Conservation (phyloP, 1,139 yeast genomes). For the Blastobotrys petasosporus region DNA sequence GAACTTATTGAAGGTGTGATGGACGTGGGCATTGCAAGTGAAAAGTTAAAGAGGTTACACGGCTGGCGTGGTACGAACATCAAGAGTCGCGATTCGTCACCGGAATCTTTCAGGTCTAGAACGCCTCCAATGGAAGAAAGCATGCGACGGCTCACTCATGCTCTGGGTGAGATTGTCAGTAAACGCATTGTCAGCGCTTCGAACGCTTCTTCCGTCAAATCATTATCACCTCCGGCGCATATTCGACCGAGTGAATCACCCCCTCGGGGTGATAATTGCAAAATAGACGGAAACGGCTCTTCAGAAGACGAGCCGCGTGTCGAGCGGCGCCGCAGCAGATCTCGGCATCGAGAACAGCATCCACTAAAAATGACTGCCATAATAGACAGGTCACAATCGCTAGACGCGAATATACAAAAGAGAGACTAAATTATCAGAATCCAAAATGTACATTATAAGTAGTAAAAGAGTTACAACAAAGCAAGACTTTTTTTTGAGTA, state of each 20-base stretch:
- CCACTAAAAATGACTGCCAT: conserved; percentile 1
- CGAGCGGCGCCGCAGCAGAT: conserved; percentile 8
- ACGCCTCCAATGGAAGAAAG: conserved; percentile 1
- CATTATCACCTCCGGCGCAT: too few species aligned
- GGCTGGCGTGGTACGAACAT: conserved; percentile 28
- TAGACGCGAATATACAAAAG: conserved; percentile 2
- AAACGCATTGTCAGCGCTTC: conserved; percentile 6
- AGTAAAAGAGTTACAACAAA: too few species aligned
- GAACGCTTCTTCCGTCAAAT: background rate
- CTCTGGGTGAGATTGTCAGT: conserved; percentile 9
- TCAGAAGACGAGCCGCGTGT: background rate
- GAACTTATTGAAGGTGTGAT: conserved; percentile 30
- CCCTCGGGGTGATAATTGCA: too few species aligned
- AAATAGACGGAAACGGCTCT: too few species aligned
- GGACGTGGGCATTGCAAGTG: conserved; percentile 27
- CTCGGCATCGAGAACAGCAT: background rate
- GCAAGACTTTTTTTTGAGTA: too few species aligned
- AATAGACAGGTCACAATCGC: conserved; percentile 4
- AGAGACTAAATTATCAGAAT: background rate
- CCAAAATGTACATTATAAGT: background rate
- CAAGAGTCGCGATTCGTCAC: conserved; percentile 9
- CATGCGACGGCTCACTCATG: conserved; percentile 1
- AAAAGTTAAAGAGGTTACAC: conserved; percentile 26
- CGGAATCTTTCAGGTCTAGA: background rate
- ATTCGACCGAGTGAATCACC: too few species aligned